Base-by-base conservation (phyloP, 352 stramenopile species). In the Globisporangium uncinulatum region DNA sequence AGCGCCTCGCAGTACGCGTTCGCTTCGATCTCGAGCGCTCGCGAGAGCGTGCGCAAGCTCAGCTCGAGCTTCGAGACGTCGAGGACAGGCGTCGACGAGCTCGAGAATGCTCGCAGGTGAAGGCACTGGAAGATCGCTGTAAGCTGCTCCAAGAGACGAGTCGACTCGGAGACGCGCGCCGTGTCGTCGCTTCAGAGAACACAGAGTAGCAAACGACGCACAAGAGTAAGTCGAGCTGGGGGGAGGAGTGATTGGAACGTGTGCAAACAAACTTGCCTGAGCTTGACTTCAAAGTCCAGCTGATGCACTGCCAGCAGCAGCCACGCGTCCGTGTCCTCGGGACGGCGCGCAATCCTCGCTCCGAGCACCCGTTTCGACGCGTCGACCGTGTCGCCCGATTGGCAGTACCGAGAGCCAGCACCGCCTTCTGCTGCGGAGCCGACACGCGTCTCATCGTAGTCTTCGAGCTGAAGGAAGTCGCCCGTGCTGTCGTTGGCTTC, bases 221-320 rank as follows among this genome's bases (percentile, higher is more conserved):
- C 1, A 9, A 42, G 17, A 21, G 5, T 59, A 6, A 42, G 36
- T 59, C 19, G 19, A 21, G 17, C 36, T 15, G n/a, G 10, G 9
- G 15, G 32, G 5, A 44, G 9, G 11, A 14, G 17, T 17, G 46
- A 52, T 2, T 24, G 21, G 21, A 8, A 42, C n/a, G 34, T 39
- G 34, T n/a, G n/a, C 43, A 31, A 6, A 4, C 20, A 55, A 17
- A 50, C 61, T 41, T 66, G 80, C 74, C 73, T 79, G 2, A 62
- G 34, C 6, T 49, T 61, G 50, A 73, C 53, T 51, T 80, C 71
- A 36, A 86, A 61, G 17, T 76, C 59, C 41, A 86, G 67, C 29
- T 86, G 69, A 41, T 63, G 63, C 39, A 86, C 70, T 42, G 76
- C 73, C n/a, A 86, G 51, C 50, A 73, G 57, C 24, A 86, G 59